Base-by-base conservation (phyloP, 805 yeast genomes). In the Candida loeiensis region DNA sequence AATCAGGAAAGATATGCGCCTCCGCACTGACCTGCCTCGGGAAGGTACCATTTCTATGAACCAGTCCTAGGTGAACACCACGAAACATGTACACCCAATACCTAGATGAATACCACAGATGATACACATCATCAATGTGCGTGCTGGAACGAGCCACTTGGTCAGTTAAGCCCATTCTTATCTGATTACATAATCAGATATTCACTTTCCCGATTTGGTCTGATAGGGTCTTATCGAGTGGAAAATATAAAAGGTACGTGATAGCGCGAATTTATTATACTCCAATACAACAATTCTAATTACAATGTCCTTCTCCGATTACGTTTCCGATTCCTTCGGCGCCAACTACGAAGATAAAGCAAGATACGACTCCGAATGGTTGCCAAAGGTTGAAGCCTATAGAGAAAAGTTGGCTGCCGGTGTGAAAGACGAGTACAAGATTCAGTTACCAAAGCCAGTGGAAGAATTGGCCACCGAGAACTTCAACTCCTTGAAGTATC, bases 321-420 rank as follows among this genome's bases (percentile, higher is more conserved):
- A 64, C 45, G 55, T 66, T 36, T 56, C 58, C 36, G 58, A 54
- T 9, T 71, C 64, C 41, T 43, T 51, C 5, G 53, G 64, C 37
- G 53, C 51, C 17, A 47, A 49, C 8, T 68, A 63, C 43, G 73
- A 67, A 46, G 69, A 76, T 49, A 54, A 66, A 1, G 71, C 61
- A 44, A 64, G 66, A 36, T 77, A 59, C 50, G 63, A 59, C 34
- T 42, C 49, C 21, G 48, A 61, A 20, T 77, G 69, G 69, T 46
- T 63, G 34, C 80, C 80, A 8, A 72, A 70, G 47, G 62, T 77
- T 40, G 64, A 68, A 43, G 58, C 64, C 32, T 73, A 73, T 50
- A 51, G 56, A 29, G 59, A 58, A 17, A 66, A 57, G 33, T 58
- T 67, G 43, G 54, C 66, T 6, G 54, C 45, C 21, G 60, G 59